Evolutionary conservation across 345 rosid genomes (phyloP).

Genomic region (Syzygium oleosum): DNA sequence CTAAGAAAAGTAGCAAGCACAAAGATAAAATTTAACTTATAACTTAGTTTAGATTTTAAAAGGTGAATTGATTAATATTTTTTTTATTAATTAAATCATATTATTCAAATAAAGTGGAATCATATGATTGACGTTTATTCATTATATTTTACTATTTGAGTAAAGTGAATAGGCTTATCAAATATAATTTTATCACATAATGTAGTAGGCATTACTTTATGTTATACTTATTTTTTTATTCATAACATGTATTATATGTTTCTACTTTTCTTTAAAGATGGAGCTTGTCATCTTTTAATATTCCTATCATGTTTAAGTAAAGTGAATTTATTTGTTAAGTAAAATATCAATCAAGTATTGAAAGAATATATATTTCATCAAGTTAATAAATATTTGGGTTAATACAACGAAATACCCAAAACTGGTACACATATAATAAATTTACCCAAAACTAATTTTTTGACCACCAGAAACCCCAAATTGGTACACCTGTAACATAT

Average conservation of each 20-base stretch:
- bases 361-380: too few species aligned
- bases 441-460: too few species aligned
- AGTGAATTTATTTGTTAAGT: not conserved
- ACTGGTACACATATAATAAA: too few species aligned
- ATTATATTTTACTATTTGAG: too few species aligned
- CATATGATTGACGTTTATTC: too few species aligned
- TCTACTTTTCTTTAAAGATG: not conserved
- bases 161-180: too few species aligned
- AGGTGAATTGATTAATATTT: not conserved
- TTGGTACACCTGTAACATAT: too few species aligned
- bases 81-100: too few species aligned
- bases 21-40: not conserved
- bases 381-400: not conserved
- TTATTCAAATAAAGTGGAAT: too few species aligned
- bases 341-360: accelerated
- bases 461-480: too few species aligned
- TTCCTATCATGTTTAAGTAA: not conserved
- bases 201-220: not conserved
- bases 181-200: not conserved
- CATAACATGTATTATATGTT: too few species aligned
- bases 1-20: not conserved
- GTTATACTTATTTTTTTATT: not conserved
- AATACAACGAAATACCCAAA: too few species aligned
- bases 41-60: not conserved
- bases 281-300: not conserved